A percentile compares a stretch with the other conserved stretches of the same genome.
These are phyloP conservation scores for Cryptosporidium tyzzeri DNA, from an alignment of 169 alveolate genomes.

Conservation along the genomic window DNA sequence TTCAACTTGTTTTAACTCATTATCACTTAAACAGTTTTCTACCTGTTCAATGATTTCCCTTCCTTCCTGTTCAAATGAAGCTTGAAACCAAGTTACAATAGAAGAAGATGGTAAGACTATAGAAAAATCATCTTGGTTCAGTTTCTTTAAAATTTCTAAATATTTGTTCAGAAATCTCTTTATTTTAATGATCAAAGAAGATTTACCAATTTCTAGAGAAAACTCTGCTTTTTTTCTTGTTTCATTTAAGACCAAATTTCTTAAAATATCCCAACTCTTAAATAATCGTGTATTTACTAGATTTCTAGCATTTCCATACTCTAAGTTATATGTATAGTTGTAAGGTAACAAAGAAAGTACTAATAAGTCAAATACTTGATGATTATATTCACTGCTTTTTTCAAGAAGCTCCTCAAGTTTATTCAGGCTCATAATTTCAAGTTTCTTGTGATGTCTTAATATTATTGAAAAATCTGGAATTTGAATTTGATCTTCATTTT, in stretches of 20 bases:
- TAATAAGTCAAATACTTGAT: slow-evolving; percentile 3
- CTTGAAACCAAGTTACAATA: slow-evolving; percentile 27
- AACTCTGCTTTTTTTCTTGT: neutral
- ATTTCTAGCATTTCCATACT: neutral
- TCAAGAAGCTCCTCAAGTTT: slow-evolving; percentile 11
- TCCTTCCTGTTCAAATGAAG: neutral
- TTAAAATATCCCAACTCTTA: slow-evolving; percentile 27
- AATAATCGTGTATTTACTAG: neutral
- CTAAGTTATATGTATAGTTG: slow-evolving; percentile 17
- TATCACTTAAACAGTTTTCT: neutral
- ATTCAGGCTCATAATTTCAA: neutral
- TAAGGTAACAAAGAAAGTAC: slow-evolving; percentile 6
- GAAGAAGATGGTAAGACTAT: slow-evolving; percentile 27
- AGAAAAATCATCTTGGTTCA: neutral
- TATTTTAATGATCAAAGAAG: neutral
- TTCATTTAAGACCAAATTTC: slow-evolving; percentile 1
- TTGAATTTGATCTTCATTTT: neutral
- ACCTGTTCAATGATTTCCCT: neutral
- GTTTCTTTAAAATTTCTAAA: neutral
- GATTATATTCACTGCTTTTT: neutral
- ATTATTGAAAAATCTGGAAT: slow-evolving; percentile 19
- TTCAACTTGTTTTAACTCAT: neutral
- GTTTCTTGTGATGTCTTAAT: slow-evolving; percentile 6
- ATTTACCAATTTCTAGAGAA: neutral
- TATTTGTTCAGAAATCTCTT: neutral